Conservation (phyloP, 139 green algal species). For the Chlorella sp. region DNA sequence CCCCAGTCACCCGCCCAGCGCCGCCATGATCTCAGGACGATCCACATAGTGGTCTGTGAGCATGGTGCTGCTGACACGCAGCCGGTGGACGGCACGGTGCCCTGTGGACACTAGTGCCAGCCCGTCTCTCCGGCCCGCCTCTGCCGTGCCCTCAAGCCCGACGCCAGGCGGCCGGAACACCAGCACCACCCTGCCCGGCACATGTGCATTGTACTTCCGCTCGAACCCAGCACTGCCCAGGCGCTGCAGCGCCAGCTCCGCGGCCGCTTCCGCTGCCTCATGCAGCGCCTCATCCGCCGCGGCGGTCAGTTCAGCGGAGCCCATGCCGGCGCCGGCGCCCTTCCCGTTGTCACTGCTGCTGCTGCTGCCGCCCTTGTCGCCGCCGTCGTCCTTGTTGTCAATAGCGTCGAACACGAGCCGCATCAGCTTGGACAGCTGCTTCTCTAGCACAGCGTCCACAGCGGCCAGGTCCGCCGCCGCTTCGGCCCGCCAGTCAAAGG, state of each 20-base stretch:
- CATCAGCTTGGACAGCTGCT: conserved; percentile 18
- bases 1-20: conserved; percentile 1
- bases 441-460: background rate
- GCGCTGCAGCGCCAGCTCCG: background rate
- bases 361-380: background rate
- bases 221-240: conserved; percentile 25
- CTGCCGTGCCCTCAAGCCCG: background rate
- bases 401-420: background rate
- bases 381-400: background rate
- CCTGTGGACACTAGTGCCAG: conserved; percentile 1
- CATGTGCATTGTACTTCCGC: conserved; percentile 16
- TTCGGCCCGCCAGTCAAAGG: conserved; percentile 41
- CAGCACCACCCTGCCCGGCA: conserved; percentile 11
- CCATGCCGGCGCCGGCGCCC: background rate
- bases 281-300: conserved; percentile 1
- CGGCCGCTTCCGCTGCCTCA: background rate
- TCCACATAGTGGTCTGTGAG: conserved; percentile 37
- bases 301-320: background rate
- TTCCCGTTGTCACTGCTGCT: too few species aligned
- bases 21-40: background rate
- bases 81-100: background rate
- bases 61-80: conserved; percentile 18
- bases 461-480: background rate
- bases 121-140: background rate
- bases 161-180: background rate